Percentiles rank a stretch among this genome's conserved stretches.
Conservation (phyloP, 768 basidiomycete species). For the Tephrocybe rancida region DNA sequence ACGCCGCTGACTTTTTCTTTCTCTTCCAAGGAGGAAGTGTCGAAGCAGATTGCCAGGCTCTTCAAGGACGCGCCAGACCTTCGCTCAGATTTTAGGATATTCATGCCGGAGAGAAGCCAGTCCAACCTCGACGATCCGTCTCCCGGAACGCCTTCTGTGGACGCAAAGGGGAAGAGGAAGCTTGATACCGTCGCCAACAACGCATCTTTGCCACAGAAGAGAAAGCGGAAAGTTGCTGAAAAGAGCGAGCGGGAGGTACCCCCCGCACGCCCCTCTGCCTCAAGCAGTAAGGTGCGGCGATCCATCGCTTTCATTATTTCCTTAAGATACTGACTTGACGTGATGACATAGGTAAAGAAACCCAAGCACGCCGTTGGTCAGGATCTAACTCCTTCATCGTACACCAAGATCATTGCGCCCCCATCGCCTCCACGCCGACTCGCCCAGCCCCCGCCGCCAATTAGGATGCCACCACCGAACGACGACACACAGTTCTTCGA, state of each 20-base stretch:
- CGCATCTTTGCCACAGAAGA: slow-evolving; percentile 56
- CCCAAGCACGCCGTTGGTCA: slow-evolving; percentile 38
- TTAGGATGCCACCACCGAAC: slow-evolving; percentile 28
- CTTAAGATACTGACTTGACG: background rate
- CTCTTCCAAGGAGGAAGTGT: slow-evolving; percentile 59
- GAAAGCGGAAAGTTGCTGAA: slow-evolving; percentile 66
- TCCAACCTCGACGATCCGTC: slow-evolving; percentile 47
- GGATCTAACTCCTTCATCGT: slow-evolving; percentile 40
- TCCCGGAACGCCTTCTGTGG: slow-evolving; percentile 30
- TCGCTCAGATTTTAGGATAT: slow-evolving; percentile 71
- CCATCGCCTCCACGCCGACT: slow-evolving; percentile 27
- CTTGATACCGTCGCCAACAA: slow-evolving; percentile 32
- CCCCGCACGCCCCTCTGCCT: slow-evolving; percentile 30
- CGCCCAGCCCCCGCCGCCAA: slow-evolving; percentile 22
- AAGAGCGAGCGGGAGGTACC: slow-evolving; percentile 41
- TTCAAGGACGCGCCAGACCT: slow-evolving; percentile 81
- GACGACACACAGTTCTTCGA: slow-evolving; percentile 87
- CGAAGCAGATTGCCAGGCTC: slow-evolving; percentile 64
- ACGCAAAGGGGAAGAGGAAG: slow-evolving; percentile 47
- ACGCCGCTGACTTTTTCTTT: slow-evolving; percentile 9
- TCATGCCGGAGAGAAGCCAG: slow-evolving; percentile 67
- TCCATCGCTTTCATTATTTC: slow-evolving; percentile 8
- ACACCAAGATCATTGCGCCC: slow-evolving; percentile 39
- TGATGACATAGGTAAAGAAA: slow-evolving; percentile 30
- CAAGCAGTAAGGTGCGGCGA: slow-evolving; percentile 41